Evolutionary conservation across 768 basidiomycete species (phyloP).

Genomic region (Scleroderma citrinum): DNA sequence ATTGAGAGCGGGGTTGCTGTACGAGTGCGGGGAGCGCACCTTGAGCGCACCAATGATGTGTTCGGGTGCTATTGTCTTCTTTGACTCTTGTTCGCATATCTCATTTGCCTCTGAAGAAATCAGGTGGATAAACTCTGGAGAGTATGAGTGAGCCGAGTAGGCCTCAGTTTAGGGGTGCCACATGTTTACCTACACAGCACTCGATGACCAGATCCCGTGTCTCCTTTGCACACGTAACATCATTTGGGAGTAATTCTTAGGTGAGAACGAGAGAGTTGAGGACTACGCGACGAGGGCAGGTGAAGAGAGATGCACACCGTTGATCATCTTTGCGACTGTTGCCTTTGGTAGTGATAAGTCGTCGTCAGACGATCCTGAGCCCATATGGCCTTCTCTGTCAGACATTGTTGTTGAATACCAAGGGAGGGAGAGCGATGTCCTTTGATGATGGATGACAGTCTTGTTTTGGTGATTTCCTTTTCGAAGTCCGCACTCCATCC

Average conservation of each 20-base stretch:
- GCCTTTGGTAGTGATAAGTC: constrained; percentile 95
- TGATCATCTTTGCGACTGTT: constrained; percentile 95
- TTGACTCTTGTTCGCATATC: constrained; percentile 95
- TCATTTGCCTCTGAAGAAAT: constrained; percentile 98
- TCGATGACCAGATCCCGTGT: constrained; percentile 96
- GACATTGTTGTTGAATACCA: constrained; percentile 54
- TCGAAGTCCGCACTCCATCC: constrained; percentile 35
- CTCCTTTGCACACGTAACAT: constrained; percentile 89
- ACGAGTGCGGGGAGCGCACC: constrained; percentile 36
- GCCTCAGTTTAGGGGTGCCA: constrained; percentile 1
- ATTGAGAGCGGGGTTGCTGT: constrained; percentile 1
- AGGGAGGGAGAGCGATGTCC: constrained; percentile 32
- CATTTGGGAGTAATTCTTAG: constrained; percentile 84
- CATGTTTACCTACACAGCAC: constrained; percentile 94
- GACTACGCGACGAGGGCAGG: not conserved
- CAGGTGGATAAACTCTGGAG: constrained; percentile 92
- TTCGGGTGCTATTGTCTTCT: constrained; percentile 98
- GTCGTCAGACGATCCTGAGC: constrained; percentile 69
- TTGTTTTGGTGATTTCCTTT: constrained; percentile 19
- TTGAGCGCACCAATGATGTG: constrained; percentile 91
- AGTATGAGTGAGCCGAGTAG: constrained; percentile 12
- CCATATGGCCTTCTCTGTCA: constrained; percentile 77
- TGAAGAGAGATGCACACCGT: constrained; percentile 44
- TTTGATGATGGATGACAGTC: constrained; percentile 6
- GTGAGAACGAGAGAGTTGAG: constrained; percentile 6